These are phyloP conservation scores for Pseudonitzschia multiseries DNA, from an alignment of 108 stramenopile genomes.

Conservation along the genomic window DNA sequence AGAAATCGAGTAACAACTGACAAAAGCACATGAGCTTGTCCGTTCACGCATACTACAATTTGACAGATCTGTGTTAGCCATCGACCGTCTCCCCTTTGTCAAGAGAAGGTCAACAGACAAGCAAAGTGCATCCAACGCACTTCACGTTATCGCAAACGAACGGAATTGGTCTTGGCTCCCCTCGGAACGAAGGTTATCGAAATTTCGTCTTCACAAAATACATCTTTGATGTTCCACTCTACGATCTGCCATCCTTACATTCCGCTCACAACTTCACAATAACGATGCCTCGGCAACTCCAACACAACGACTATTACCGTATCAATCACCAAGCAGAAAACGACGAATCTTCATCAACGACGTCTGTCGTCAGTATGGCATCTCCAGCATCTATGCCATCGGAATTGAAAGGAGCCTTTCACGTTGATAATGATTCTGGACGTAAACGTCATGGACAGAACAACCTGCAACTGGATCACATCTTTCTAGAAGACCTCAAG, in stretches of 20 bases:
- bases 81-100: no score
- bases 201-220: neutral
- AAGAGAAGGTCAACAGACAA: no score
- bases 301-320: neutral
- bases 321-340: neutral
- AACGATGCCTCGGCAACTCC: neutral
- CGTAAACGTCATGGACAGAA: neutral
- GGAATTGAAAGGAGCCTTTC: neutral
- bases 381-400: conserved; percentile 12
- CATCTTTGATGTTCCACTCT: neutral
- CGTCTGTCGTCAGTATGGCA: neutral
- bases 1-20: no score
- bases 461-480: neutral
- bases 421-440: neutral
- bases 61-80: no score
- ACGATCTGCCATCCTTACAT: neutral
- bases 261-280: neutral
- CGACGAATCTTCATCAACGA: neutral
- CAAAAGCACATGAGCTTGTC: no score
- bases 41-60: no score
- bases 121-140: no score
- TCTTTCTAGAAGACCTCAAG: conserved; percentile 8
- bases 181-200: no score
- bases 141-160: no score
- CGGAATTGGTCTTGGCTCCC: no score